Percentiles rank a stretch among this genome's conserved stretches.
phyloP scores from a whole-genome alignment of 2,329 filamentous ascomycete genomes.

The Fusarium illudens region DNA sequence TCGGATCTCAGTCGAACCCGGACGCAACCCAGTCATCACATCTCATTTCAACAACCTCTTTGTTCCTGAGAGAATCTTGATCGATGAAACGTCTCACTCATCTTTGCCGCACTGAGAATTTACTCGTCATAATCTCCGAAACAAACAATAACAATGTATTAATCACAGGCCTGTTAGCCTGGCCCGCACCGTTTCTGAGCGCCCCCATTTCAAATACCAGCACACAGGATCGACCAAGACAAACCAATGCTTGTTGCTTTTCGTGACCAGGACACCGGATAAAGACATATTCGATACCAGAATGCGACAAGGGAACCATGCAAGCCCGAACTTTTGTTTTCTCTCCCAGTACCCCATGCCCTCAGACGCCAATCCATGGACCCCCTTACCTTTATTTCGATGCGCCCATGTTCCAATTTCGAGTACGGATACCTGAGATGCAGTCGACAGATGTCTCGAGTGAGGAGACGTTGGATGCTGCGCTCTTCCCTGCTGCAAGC shows the following conservation, averaged over 20 bases:
- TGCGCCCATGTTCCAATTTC: conserved; percentile 25
- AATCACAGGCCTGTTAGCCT: conserved; percentile 17
- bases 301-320: conserved; percentile 26
- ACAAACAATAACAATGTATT: conserved; percentile 9
- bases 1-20: conserved; percentile 20
- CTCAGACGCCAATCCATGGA: conserved; percentile 16
- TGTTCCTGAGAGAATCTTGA: conserved; percentile 21
- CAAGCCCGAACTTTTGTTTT: conserved; percentile 30
- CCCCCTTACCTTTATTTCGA: conserved; percentile 21
- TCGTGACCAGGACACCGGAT: conserved; percentile 35
- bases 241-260: conserved; percentile 34
- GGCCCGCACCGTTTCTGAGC: neutral
- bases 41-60: conserved; percentile 20
- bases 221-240: conserved; percentile 28
- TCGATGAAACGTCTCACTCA: conserved; percentile 23
- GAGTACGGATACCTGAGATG: neutral
- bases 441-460: neutral
- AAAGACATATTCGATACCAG: conserved; percentile 30
- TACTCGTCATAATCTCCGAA: conserved; percentile 12
- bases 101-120: conserved; percentile 7
- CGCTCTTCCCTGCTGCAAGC: neutral
- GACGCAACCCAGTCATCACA: conserved; percentile 18
- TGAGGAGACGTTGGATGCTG: neutral
- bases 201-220: conserved; percentile 19
- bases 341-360: conserved; percentile 6